These are phyloP conservation scores for Pseudomonodictys pantanalensis DNA, from an alignment of 495 filamentous ascomycete species.

Conservation along the genomic window DNA sequence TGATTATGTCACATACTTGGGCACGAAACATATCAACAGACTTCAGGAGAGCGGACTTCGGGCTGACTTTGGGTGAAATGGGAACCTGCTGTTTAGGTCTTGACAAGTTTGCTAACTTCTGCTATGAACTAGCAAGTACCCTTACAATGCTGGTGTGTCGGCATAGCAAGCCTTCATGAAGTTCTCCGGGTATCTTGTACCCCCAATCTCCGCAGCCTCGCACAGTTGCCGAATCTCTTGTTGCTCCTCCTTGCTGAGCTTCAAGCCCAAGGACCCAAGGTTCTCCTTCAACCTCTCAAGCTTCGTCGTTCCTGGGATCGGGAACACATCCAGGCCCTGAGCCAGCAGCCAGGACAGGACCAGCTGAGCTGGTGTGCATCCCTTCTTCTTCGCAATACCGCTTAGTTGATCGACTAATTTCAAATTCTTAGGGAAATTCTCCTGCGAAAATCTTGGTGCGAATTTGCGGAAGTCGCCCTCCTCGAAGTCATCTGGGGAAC, in stretches of 20 bases:
- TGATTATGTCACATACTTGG: no score
- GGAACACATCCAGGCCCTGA: constrained; percentile 49
- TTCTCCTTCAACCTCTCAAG: constrained; percentile 41
- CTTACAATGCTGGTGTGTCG: constrained; percentile 34
- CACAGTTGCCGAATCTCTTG: constrained; percentile 37
- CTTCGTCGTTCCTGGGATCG: constrained; percentile 45
- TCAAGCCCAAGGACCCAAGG: constrained; percentile 34
- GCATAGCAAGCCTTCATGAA: constrained; percentile 29
- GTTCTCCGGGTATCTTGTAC: constrained; percentile 36
- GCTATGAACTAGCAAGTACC: no score
- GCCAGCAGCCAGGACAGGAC: constrained; percentile 56
- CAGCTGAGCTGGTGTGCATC: constrained; percentile 49
- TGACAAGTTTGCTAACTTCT: no score
- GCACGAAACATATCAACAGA: no score
- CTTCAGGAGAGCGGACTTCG: no score
- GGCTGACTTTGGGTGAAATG: no score
- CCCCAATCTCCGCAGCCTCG: constrained; percentile 36
- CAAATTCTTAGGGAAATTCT: constrained; percentile 58
- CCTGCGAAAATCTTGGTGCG: constrained; percentile 47
- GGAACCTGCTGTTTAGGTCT: no score
- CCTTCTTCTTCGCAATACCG: constrained; percentile 48
- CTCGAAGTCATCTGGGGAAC: constrained; percentile 48
- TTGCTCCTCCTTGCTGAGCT: constrained; percentile 38
- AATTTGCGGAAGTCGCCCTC: constrained; percentile 45
- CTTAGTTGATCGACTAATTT: constrained; percentile 50